phyloP scores from a whole-genome alignment of 257 asterid genomes.

The Orobanche coerulescens region DNA sequence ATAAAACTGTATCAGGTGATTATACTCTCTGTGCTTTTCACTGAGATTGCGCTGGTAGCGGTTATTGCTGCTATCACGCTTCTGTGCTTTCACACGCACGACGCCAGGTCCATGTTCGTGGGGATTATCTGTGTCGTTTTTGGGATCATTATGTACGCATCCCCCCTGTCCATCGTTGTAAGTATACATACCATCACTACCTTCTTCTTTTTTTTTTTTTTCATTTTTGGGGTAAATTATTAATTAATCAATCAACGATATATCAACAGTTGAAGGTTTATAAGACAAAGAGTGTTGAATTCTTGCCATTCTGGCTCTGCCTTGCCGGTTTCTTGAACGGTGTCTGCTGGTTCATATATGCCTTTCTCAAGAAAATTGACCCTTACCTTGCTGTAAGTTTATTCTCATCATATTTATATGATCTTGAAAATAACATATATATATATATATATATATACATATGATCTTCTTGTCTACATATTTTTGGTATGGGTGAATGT shows the following conservation, averaged over 20 bases:
- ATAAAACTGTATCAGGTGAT: conserved; percentile 21
- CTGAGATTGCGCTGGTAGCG: conserved; percentile 23
- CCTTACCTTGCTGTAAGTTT: conserved; percentile 41
- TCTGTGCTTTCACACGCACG: conserved; percentile 24
- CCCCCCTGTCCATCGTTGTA: conserved; percentile 61
- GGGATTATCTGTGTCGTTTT: conserved; percentile 46
- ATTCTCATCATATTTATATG: no score
- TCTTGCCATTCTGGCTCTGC: conserved; percentile 51
- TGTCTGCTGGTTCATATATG: conserved; percentile 43
- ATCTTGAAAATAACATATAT: no score
- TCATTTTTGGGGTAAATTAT: neutral
- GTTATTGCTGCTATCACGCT: conserved; percentile 30
- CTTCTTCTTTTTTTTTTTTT: neutral
- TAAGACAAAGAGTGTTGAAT: conserved; percentile 46
- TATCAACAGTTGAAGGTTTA: conserved; percentile 29
- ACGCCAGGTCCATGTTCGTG: conserved; percentile 37
- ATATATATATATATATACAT: no score
- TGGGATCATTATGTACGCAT: conserved; percentile 50
- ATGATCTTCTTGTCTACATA: neutral
- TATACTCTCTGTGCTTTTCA: conserved; percentile 14
- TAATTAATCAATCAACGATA: neutral
- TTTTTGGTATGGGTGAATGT: neutral
- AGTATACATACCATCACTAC: neutral
- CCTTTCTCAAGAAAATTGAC: conserved; percentile 40
- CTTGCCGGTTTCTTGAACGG: conserved; percentile 53